Conservation (phyloP, 2,329 filamentous ascomycete genomes). For the Neophaeococcomyces mojaviensis region DNA sequence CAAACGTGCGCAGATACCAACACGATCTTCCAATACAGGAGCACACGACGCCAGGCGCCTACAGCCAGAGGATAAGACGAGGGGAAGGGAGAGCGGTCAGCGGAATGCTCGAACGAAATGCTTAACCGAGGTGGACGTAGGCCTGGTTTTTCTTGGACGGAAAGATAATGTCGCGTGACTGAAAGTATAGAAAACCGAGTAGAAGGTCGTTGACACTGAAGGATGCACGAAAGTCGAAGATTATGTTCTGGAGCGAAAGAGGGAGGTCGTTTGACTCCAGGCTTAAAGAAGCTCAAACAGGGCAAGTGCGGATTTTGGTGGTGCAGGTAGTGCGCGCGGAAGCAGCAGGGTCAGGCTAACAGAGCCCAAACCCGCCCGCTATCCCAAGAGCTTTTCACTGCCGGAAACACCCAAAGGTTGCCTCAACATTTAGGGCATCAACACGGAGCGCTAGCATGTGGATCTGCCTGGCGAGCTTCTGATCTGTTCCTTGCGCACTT, state of each 20-base stretch:
- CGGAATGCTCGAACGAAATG: not conserved
- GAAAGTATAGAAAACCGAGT: no score
- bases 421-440: no score
- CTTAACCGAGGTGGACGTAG: not conserved
- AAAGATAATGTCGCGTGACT: no score
- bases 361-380: no score
- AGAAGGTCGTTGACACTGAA: no score
- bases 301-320: not conserved
- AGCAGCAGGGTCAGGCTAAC: not conserved
- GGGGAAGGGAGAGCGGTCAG: constrained; percentile 1
- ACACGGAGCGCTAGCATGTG: no score
- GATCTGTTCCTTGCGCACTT: no score
- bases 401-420: no score
- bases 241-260: not conserved
- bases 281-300: not conserved
- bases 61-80: not conserved
- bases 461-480: no score
- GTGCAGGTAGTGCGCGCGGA: constrained; percentile 5
- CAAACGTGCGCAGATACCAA: not conserved
- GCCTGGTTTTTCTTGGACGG: no score
- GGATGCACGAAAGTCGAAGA: no score
- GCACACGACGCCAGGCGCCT: not conserved
- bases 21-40: not conserved
- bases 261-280: not conserved
- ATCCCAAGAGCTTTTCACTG: no score